Evolutionary conservation across 768 basidiomycete genomes (phyloP), one percentile per base, ranked within the genome.

Genomic region (Amanita pallidorosea): DNA sequence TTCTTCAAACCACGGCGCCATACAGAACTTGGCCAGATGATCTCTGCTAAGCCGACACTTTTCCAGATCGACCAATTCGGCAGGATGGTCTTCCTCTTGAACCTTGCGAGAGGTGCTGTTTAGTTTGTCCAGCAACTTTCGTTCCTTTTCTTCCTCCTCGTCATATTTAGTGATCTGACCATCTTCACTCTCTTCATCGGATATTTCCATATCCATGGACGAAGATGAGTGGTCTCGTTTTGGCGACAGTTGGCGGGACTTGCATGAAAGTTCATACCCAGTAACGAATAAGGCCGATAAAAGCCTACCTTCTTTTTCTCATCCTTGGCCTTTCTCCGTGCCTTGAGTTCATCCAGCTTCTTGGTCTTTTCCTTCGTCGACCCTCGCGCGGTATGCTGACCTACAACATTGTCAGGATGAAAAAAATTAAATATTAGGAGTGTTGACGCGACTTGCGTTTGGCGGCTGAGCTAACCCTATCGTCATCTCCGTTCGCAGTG

Each of bases 1-100:
- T 22, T 92, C 84, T 55, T 85, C 81, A 61, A 97, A 98, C 80
- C 87, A 93, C 2, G 90, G 85, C 33, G 81, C 75, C 58, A 80
- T 68, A 56, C 76, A 83, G 63, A 83, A 69, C 57, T 83, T 87
- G 12, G 80, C 85, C 11, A 97, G 69, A 60, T 72, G 67, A 48
- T 83, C 77, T 46, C 95, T 75, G 7, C 83, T 77, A 17, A 98
- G 58, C 43, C 78, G 69, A 51, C 83, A 79, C 40, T 67, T 68
- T 52, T 76, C 73, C 17, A 97, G 61, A 57, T 87, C 84, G 5
- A 67, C 72, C 13, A 81, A 47, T 2, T 70, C 72, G 17, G 79
- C 71, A 1, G 80, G 77, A 38, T 77, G 72, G 36, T 77, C 72
- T 7, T 67, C 69, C 5, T 68, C 58, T 31, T 69, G 65, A 3